Evolutionary conservation across 2,329 filamentous ascomycete species (phyloP).

Genomic region (Cladophialophora bantiana): DNA sequence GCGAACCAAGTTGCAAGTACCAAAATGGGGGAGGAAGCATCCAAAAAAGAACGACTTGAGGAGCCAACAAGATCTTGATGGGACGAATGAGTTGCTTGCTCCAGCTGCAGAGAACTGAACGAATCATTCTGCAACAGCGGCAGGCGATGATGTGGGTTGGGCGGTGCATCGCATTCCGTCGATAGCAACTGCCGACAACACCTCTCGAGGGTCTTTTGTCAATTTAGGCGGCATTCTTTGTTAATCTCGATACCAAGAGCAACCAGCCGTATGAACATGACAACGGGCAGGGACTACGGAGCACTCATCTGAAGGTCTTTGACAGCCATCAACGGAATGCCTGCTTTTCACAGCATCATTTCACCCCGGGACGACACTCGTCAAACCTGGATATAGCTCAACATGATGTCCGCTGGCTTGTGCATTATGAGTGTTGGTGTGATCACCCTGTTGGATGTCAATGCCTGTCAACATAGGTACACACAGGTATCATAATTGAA

Average conservation of each 20-base stretch:
- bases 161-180: slow-evolving; percentile 6
- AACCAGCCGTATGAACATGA: background rate
- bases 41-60: slow-evolving; percentile 38
- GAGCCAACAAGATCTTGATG: slow-evolving; percentile 15
- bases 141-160: background rate
- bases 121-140: slow-evolving; percentile 1
- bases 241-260: background rate
- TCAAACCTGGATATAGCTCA: background rate
- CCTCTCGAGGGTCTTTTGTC: background rate
- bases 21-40: slow-evolving; percentile 27
- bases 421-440: background rate
- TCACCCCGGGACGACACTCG: background rate
- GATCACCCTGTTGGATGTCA: background rate
- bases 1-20: slow-evolving; percentile 24
- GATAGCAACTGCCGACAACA: slow-evolving; percentile 14
- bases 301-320: background rate
- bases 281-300: background rate
- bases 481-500: background rate
- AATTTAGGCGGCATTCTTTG: background rate
- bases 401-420: background rate
- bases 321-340: background rate
- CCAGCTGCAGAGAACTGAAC: background rate
- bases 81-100: background rate
- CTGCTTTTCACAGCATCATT: slow-evolving; percentile 1
- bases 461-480: background rate